Evolutionary conservation across 164 flowering plant genomes (phyloP).

Genomic region (Nymphaea thermarum): DNA sequence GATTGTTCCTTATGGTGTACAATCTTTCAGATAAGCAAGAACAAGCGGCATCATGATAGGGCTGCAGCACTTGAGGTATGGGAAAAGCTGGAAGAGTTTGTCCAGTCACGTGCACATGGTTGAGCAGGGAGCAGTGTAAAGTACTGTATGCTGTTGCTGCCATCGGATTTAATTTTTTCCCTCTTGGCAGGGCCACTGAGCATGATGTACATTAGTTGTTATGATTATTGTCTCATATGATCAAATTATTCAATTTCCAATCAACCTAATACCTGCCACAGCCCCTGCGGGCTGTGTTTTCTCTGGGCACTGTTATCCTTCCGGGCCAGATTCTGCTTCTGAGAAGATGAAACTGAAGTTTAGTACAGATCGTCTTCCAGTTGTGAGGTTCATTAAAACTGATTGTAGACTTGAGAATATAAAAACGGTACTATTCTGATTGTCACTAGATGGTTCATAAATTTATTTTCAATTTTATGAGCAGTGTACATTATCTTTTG

Average conservation of each 20-base stretch:
- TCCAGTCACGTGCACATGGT: conserved; percentile 79
- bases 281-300: too few relatives aligned
- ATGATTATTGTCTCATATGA: background rate
- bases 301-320: too few relatives aligned
- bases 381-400: too few relatives aligned
- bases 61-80: conserved; percentile 99
- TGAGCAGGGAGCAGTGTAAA: conserved; percentile 12
- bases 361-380: too few relatives aligned
- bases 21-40: conserved; percentile 76
- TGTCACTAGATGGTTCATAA: too few relatives aligned
- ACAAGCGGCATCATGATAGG: conserved; percentile 92
- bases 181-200: background rate
- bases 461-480: too few relatives aligned
- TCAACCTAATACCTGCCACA: too few relatives aligned
- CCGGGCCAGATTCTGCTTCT: too few relatives aligned
- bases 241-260: background rate
- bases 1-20: background rate
- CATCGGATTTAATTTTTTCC: background rate
- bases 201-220: background rate
- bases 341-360: too few relatives aligned
- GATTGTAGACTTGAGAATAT: too few relatives aligned
- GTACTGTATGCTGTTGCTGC: background rate
- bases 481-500: too few relatives aligned
- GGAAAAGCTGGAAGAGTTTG: conserved; percentile 89
- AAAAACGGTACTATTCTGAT: too few relatives aligned